Evolutionary conservation across 192 early-diverging fungal genomes (phyloP).

Genomic region (Coemansia sp.): DNA sequence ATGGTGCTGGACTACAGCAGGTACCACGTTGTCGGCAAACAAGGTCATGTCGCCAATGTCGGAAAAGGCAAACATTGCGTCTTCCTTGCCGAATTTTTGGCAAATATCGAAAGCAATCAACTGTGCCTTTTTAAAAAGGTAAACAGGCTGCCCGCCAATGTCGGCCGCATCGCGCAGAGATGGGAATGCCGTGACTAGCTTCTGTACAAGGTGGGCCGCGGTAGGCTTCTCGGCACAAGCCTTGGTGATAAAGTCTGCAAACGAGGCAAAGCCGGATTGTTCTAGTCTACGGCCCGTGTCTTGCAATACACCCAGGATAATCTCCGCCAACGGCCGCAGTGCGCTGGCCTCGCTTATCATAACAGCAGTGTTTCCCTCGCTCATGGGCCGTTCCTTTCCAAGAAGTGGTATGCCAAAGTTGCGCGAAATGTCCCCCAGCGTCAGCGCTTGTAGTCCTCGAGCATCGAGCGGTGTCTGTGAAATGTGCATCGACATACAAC

Average conservation of each 20-base stretch:
- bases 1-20: slow-evolving; percentile 61
- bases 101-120: slow-evolving; percentile 65
- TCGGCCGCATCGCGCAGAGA: slow-evolving; percentile 63
- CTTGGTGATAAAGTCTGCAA: slow-evolving; percentile 72
- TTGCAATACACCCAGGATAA: slow-evolving; percentile 64
- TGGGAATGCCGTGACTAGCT: slow-evolving; percentile 64
- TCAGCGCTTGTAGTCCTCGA: slow-evolving; percentile 58
- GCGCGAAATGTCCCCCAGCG: slow-evolving; percentile 60
- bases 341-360: slow-evolving; percentile 65
- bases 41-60: slow-evolving; percentile 68
- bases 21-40: slow-evolving; percentile 75
- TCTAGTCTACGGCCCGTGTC: slow-evolving; percentile 68
- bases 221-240: slow-evolving; percentile 54
- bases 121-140: slow-evolving; percentile 78
- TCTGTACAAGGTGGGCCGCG: slow-evolving; percentile 58
- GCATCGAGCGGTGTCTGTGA: slow-evolving; percentile 61
- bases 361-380: slow-evolving; percentile 44
- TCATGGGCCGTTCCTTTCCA: slow-evolving; percentile 60
- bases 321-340: slow-evolving; percentile 62
- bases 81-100: slow-evolving; percentile 57
- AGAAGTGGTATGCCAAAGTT: slow-evolving; percentile 74
- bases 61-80: slow-evolving; percentile 61
- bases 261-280: slow-evolving; percentile 57
- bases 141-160: slow-evolving; percentile 57
- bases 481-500: slow-evolving; percentile 81